Evolutionary conservation across 129 eudicot genomes (phyloP).

Genomic region (Escallonia herrerae): DNA sequence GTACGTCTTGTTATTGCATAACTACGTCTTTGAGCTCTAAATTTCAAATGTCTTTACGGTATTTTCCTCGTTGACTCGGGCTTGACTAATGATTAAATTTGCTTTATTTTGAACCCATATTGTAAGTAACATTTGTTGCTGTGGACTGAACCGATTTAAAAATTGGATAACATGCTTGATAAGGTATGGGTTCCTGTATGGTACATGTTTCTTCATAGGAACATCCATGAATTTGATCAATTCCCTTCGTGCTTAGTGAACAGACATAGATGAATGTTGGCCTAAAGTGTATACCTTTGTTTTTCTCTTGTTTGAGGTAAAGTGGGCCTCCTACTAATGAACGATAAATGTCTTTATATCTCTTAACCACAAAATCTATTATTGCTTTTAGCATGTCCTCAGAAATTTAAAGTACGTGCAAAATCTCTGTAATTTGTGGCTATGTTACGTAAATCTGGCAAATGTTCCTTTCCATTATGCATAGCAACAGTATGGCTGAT

Average conservation of each 20-base stretch:
- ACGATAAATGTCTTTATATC: too few species aligned
- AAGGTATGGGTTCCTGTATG: not conserved
- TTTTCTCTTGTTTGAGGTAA: not conserved
- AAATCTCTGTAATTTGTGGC: not conserved
- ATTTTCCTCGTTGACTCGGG: too few species aligned
- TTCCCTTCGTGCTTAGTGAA: not conserved
- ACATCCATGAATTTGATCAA: slow-evolving; percentile 10
- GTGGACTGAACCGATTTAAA: too few species aligned
- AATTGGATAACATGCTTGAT: too few species aligned
- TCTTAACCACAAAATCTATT: not conserved
- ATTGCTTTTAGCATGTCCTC: not conserved
- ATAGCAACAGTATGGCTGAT: too few species aligned
- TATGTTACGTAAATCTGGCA: not conserved
- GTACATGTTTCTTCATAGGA: slow-evolving; percentile 6
- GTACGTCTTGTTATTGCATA: too few species aligned
- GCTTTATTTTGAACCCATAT: too few species aligned
- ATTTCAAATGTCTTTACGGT: too few species aligned
- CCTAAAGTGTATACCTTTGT: slow-evolving; percentile 9
- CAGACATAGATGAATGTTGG: slow-evolving; percentile 7
- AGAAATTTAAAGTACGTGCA: not conserved
- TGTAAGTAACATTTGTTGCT: too few species aligned
- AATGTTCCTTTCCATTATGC: too few species aligned
- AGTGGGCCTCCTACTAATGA: not conserved
- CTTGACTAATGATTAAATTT: too few species aligned
- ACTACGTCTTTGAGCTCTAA: too few species aligned